Base-by-base conservation (phyloP, 768 basidiomycete genomes). In the Mycena vulgaris region DNA sequence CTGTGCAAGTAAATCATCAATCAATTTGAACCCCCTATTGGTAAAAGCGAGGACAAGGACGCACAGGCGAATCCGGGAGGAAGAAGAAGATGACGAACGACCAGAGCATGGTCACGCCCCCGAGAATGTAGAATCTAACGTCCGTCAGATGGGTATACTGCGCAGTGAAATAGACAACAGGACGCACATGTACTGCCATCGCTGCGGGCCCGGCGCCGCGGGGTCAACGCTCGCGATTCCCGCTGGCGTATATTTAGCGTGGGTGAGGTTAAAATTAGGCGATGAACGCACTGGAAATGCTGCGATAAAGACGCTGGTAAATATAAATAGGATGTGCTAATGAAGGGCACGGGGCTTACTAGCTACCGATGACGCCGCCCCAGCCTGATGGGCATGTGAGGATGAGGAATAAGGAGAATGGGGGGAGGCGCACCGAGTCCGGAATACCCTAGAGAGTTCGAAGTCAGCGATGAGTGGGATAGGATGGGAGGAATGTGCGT, bases 321-420 rank as follows among this genome's bases (percentile, higher is more conserved):
- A 8, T 19, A 23, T 14, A 52, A 4, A 49, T 49, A 27, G 14
- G 7, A n/a, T 3, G n/a, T 1, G 28, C 7, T 11, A 19, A 66
- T 33, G 19, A 25, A 3, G 11, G n/a, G 19, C 21, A 47, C 11
- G 3, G 19, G 49, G 30, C 66, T 33, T 8, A 68, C 69, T 74
- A 74, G 63, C 70, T 71, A 21, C 73, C 73, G 13, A 74, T 69
- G 23, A 74, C 51, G 48, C 73, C 73, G 19, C 73, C 73, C 69
- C 69, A 74, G 9, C 73, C 66, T 60, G 40, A 42, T 42, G 17
- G 40, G 40, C 14, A 16, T n/a, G 49, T 31, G 48, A 4, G 23
- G 23, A 9, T 47, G 5, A 35, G 23, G 1, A 35, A 25, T 6
- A 5, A 23, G 45, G 5, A 25, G 14, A 7, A 47, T 25, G 6